Base-by-base conservation (phyloP, 1,284 basidiomycete species). In the Pascua guehoae region DNA sequence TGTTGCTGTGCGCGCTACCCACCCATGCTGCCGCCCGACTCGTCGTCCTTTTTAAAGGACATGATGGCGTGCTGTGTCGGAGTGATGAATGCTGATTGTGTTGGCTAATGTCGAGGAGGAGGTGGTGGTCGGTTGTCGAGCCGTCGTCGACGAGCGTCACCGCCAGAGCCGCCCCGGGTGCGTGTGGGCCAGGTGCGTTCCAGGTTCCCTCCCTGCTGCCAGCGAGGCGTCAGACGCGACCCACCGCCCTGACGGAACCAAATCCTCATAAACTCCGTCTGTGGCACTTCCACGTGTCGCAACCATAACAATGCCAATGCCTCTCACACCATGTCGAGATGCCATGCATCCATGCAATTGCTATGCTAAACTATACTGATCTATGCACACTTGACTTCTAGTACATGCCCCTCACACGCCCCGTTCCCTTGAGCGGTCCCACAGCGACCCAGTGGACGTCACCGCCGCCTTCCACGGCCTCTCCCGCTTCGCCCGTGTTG, bases 21-120 rank as follows among this genome's bases (percentile, higher is more conserved):
- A 76, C 76, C 73, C 70, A 76, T 72, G 47, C 24, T 32, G 24
- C 70, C 72, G 62, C 89, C 89, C 65, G 83, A 85, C 80, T 93
- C 91, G 73, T 94, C 91, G 79, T 94, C 91, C 82, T 91, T 92
- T 81, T 94, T 94, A 65, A 88, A 88, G 69, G 83, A 82, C 79
- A 80, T 80, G 59, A 49, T 62, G n/a, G 44, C 41, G 51, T 46
- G 49, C 39, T 43, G 46, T 48, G 18, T 42, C n/a, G 17, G 48
- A 18, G 56, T 16, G 39, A 38, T 16, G 46, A 14, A 18, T n/a
- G n/a, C 37, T 16, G n/a, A 42, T 16, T 45, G 40, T 17, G 43
- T 32, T 11, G 15, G 36, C 37, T n/a, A 40, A 16, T 14, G 41
- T 51, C 11, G 32, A 16, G 41, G 8, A 42, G 2, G 37, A 32